phyloP scores from a whole-genome alignment of 164 flowering plant species.

The Cinnamomum micranthum region DNA sequence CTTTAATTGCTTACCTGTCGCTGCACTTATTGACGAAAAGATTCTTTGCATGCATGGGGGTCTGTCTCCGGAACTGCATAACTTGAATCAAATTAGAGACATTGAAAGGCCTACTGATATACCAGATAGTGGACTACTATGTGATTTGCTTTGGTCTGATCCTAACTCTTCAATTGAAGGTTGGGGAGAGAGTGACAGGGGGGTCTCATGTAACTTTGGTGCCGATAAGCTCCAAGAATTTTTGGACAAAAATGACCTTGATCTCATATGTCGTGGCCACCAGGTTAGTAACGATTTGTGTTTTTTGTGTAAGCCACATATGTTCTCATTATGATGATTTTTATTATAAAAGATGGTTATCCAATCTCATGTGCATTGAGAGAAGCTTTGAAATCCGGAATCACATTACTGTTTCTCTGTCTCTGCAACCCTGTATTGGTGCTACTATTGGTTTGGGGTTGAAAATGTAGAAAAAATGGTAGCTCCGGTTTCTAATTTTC shows the following conservation, averaged over 20 bases:
- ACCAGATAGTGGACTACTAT: slow-evolving; percentile 49
- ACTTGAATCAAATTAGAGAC: slow-evolving; percentile 33
- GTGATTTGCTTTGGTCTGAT: slow-evolving; percentile 59
- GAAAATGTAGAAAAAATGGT: not conserved
- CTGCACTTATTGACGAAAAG: slow-evolving; percentile 45
- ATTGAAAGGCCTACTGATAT: slow-evolving; percentile 44
- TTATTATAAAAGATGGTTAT: not conserved
- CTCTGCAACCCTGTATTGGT: not conserved
- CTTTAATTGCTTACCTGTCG: slow-evolving; percentile 52
- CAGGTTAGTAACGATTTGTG: slow-evolving; percentile 29
- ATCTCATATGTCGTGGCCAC: slow-evolving; percentile 52
- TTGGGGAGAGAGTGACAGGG: slow-evolving; percentile 52
- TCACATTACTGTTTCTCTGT: not conserved
- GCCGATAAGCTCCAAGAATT: slow-evolving; percentile 40
- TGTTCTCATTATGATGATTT: not conserved
- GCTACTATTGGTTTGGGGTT: not conserved
- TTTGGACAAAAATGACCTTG: slow-evolving; percentile 41
- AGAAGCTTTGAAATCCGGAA: too few species aligned
- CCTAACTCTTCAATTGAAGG: slow-evolving; percentile 37
- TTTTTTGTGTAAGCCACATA: not conserved
- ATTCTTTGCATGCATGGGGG: slow-evolving; percentile 60
- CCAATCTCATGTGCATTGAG: not conserved
- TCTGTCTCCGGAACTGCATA: slow-evolving; percentile 41
- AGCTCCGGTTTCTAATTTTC: not conserved
- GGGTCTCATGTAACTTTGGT: slow-evolving; percentile 51